Conservation (phyloP, 1,284 basidiomycete genomes). For the Ganoderma multipileum region DNA sequence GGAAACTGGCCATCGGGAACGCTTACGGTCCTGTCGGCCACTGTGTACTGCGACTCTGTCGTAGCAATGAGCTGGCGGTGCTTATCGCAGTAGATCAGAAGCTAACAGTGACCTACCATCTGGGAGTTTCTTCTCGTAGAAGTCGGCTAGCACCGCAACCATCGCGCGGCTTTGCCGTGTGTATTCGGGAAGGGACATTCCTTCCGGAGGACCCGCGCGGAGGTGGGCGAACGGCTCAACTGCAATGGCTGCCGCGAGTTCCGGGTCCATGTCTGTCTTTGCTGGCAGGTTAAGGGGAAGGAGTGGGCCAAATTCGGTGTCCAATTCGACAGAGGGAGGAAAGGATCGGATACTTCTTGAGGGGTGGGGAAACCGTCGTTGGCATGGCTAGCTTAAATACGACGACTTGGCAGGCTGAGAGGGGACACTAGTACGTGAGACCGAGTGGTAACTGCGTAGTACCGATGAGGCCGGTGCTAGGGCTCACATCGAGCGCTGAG, state of each 20-base stretch:
- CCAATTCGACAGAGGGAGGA: background rate
- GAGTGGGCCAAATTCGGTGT: background rate
- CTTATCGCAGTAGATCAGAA: background rate
- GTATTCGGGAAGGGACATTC: background rate
- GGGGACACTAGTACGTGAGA: background rate
- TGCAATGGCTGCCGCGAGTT: background rate
- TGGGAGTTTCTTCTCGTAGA: background rate
- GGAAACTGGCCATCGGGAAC: constrained; percentile 10
- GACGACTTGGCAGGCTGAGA: background rate
- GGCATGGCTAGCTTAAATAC: background rate
- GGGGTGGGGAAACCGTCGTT: background rate
- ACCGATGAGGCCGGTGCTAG: background rate
- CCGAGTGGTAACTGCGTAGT: background rate
- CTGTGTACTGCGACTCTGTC: constrained; percentile 1
- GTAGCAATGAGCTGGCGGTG: background rate
- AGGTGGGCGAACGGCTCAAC: background rate
- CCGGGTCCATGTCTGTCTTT: background rate
- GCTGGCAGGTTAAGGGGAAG: background rate
- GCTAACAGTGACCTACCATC: background rate
- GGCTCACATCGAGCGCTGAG: background rate
- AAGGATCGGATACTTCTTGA: too few species aligned
- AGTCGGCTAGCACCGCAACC: background rate
- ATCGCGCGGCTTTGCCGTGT: background rate
- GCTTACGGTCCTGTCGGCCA: background rate
- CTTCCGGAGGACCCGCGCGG: background rate